Evolutionary conservation across 2,329 filamentous ascomycete species (phyloP), one percentile per base, ranked within the genome.

Genomic region (Fusarium sp.): DNA sequence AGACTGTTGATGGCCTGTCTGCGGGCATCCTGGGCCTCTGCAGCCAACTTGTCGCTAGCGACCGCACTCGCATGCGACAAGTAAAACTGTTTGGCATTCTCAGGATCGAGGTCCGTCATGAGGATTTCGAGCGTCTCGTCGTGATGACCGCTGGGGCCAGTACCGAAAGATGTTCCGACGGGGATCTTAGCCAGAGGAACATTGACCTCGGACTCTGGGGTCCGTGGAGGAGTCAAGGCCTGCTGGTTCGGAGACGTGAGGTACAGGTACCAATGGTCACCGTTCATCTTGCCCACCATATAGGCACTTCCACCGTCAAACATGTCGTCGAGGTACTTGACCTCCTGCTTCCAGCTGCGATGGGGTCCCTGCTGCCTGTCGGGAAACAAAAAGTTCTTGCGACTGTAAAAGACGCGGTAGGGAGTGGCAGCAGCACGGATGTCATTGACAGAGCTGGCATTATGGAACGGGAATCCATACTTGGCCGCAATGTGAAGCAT

Each of bases 251-350:
- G 96, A 61, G 94, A 94, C 14, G 96, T 98, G 79, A 98, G 92
- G 85, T 99, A 99, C 65, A 99, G 87, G 82, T 98, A 98, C 96
- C 96, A 99, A 79, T 99, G 96, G 83, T 99, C 96, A 67, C 96
- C 96, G 78, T 99, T 99, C 96, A 98, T 98, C 86, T 98, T 98
- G 80, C 96, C 96, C 75, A 99, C 97, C 95, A 98, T 98, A 84
- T 99, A 99, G 60, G 96, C 96, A 83, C 96, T 98, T 64, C 96
- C 96, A 66, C 94, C 93, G 71, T 93, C 88, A 82, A 99, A 98
- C 83, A 95, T 94, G 81, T 93, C 93, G 84, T 99, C 96, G 72
- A 99, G 89, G 78, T 93, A 97, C 79, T 92, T 93, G 80, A 98
- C 96, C 83, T 99, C 96, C 81, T 98, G 93, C 77, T 95, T 93